These are phyloP conservation scores for Alternaria triticimaculans DNA, from an alignment of 2,329 filamentous ascomycete species.

Conservation along the genomic window DNA sequence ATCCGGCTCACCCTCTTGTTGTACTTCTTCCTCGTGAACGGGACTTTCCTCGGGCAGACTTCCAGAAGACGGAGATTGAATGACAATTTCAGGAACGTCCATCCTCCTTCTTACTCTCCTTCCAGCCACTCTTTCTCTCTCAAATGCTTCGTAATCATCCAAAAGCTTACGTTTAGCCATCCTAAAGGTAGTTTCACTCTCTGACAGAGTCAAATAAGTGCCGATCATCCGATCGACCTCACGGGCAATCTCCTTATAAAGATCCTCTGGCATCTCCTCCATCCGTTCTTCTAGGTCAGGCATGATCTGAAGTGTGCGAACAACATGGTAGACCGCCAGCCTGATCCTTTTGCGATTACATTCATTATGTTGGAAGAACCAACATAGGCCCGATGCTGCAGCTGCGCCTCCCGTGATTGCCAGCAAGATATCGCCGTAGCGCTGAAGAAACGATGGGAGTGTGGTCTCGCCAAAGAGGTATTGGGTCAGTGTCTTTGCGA, in stretches of 20 bases:
- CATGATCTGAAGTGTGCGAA: not conserved
- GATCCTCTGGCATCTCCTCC: not conserved
- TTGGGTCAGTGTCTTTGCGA: not conserved
- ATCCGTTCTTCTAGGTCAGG: not conserved
- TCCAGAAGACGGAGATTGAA: not conserved
- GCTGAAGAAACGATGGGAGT: not conserved
- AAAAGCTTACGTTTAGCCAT: too few species aligned
- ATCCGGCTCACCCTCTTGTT: not conserved
- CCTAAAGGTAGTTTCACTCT: too few species aligned
- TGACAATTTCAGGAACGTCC: too few species aligned
- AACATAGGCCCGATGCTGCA: not conserved
- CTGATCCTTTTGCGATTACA: not conserved
- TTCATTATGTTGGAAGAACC: not conserved
- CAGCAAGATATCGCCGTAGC: not conserved
- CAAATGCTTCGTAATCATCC: too few species aligned
- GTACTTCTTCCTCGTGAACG: not conserved
- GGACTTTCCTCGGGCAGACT: not conserved
- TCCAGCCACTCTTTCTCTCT: too few species aligned
- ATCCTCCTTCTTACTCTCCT: not conserved
- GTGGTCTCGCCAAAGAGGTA: not conserved
- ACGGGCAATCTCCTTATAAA: not conserved
- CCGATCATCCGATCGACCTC: not conserved
- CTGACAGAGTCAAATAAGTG: too few species aligned
- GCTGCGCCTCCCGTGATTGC: not conserved
- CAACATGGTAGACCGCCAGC: not conserved